Base-by-base conservation (phyloP, 169 alveolate species). In the Eimeria zaria region DNA sequence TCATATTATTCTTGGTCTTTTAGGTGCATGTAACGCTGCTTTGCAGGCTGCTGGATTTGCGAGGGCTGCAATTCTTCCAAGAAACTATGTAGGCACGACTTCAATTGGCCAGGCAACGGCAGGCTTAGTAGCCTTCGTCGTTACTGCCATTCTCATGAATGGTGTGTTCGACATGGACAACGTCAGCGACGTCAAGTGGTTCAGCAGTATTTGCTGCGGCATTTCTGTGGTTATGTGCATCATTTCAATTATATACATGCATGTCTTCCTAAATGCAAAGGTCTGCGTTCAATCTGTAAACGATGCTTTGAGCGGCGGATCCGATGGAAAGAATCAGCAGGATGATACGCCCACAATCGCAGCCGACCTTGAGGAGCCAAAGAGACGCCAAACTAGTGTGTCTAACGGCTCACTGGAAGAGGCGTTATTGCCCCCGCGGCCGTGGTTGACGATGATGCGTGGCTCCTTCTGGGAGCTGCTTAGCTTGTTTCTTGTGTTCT, bases 61-160 rank as follows among this genome's bases (percentile, higher is more conserved):
- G n/a, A 58, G 81, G 53, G 93, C 93, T 22, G 78, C 93, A 16
- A 87, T 87, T 44, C 81, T 87, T 44, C 93, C 93, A 22, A 69
- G 93, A 36, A 87, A 87, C 60, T 87, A 87, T 62, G 93, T 87
- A n/a, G 93, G 81, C 64, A 87, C 81, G 18, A 62, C 93, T 41
- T 87, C 93, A 7, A 62, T 62, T 41, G 93, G 93, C 41, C 93
- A 87, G 64, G 93, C 93, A 60, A 62, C 80, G 20, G 93, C 93
- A 7, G 93, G 93, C 18, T 24, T 87, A 53, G 41, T 87, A n/a
- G 93, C 81, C 46, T 87, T 87, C 48, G 81, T 62, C 22, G 93
- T 87, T 3, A 87, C 93, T 33, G 93, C 83, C 83, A 87, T 87
- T 41, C 81, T 87, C 5, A 60, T 87, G 83, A 87, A 60, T 44